Base-by-base conservation (phyloP, 768 basidiomycete species). In the Dioszegia aurantiaca region DNA sequence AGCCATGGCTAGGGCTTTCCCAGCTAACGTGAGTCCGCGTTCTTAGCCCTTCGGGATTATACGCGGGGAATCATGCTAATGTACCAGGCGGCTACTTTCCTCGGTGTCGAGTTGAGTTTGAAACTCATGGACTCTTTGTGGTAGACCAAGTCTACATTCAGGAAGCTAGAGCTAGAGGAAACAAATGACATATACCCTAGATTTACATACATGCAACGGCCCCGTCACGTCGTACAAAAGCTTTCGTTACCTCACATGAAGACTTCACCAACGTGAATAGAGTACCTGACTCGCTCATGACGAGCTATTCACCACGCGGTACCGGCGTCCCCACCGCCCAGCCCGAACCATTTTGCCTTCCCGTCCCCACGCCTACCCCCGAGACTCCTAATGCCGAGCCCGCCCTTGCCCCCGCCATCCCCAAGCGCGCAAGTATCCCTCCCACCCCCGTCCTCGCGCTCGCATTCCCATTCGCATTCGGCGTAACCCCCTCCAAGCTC, bases 1-100 rank as follows among this genome's bases (percentile, higher is more conserved):
- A 16, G 95, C 95, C 17, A 97, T 98, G 94, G 73, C 61, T 4
- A 63, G 92, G 84, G 93, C 93, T 40, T 94, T 95, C 85, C 93
- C 93, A 12, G 93, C 93, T 26, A 98, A 98, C 77, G 93, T 93
- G 61, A 92, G 93, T 41, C 87, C 12, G 40, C 16, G 40, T 17
- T 42, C 26, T 49, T 28, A 6, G 27, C 28, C 5, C 3, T 6
- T 24, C 26, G n/a, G 23, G 51, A 26, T 21, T n/a, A 23, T 3
- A 45, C 14, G 33, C 14, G 6, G 33, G 33, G 33, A 14, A 6
- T 33, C 33, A 23, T 31, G 39, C 52, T 64, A 48, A 46, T 23
- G 58, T 44, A 59, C 47, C 21, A 61, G 60, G 57, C 64, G 45
- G 65, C 74, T 8, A 72, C 74, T 19, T 64, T 75, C 42, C 84